These are phyloP conservation scores for Xerocomus spinulosus DNA, from an alignment of 768 basidiomycete genomes.

Conservation along the genomic window DNA sequence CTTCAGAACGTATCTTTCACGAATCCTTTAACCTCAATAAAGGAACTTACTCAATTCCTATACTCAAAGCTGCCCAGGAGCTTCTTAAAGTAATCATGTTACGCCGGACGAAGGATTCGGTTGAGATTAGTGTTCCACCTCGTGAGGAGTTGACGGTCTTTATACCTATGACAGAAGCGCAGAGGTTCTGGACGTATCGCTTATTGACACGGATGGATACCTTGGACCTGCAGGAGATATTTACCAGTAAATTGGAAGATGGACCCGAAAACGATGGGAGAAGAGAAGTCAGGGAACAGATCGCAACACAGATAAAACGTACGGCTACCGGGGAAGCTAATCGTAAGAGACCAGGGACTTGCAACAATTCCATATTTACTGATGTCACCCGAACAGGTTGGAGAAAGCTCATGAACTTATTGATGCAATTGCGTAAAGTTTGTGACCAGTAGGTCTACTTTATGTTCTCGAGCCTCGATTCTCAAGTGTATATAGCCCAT, in stretches of 20 bases:
- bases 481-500: slow-evolving; percentile 39
- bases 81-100: slow-evolving; percentile 54
- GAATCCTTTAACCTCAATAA: slow-evolving; percentile 49
- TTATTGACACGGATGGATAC: slow-evolving; percentile 51
- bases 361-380: background rate
- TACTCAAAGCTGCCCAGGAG: slow-evolving; percentile 45
- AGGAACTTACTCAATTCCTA: slow-evolving; percentile 48
- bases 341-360: slow-evolving; percentile 19
- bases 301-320: slow-evolving; percentile 37
- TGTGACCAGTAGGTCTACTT: slow-evolving; percentile 59
- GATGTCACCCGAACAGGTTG: slow-evolving; percentile 36
- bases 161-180: slow-evolving; percentile 53
- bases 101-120: slow-evolving; percentile 52
- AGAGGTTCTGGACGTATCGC: slow-evolving; percentile 59
- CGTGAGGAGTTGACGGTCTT: slow-evolving; percentile 55
- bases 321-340: slow-evolving; percentile 28
- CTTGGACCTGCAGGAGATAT: slow-evolving; percentile 46
- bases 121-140: slow-evolving; percentile 50
- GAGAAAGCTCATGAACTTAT: slow-evolving; percentile 58
- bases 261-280: slow-evolving; percentile 32
- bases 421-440: slow-evolving; percentile 66
- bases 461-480: background rate
- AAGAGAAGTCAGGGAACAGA: slow-evolving; percentile 36
- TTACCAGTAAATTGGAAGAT: slow-evolving; percentile 31
- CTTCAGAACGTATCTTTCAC: slow-evolving; percentile 46